A percentile compares a stretch with the other conserved stretches of the same genome.
These are phyloP conservation scores for Sporothrix schenckii DNA, from an alignment of 2,329 filamentous ascomycete genomes.

Conservation along the genomic window DNA sequence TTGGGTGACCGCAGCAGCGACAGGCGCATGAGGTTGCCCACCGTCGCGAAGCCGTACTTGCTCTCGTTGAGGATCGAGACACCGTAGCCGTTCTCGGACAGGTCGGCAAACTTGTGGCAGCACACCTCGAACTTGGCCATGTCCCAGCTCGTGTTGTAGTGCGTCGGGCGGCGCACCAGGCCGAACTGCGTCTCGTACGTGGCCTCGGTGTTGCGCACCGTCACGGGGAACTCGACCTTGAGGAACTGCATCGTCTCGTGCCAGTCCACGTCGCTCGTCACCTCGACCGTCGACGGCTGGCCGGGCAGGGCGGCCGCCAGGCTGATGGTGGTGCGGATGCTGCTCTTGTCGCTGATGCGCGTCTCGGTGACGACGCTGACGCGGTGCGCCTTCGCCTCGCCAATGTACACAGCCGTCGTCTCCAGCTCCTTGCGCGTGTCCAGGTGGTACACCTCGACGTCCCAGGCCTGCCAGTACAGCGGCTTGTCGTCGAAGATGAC, in stretches of 20 bases:
- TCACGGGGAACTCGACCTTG: constrained; percentile 97
- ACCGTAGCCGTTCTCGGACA: constrained; percentile 70
- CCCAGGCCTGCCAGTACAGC: constrained; percentile 96
- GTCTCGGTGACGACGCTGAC: constrained; percentile 84
- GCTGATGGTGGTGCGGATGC: constrained; percentile 82
- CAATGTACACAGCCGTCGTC: constrained; percentile 68
- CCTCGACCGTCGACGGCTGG: constrained; percentile 71
- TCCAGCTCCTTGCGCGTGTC: constrained; percentile 78
- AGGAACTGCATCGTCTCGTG: constrained; percentile 96
- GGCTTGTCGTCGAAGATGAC: constrained; percentile 98
- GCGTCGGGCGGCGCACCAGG: constrained; percentile 83
- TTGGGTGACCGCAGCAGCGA: constrained; percentile 67
- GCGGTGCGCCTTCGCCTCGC: constrained; percentile 71
- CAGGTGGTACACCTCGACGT: constrained; percentile 95
- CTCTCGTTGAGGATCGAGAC: constrained; percentile 70
- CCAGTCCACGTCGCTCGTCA: constrained; percentile 91
- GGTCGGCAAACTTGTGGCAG: constrained; percentile 73
- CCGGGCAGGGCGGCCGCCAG: constrained; percentile 70
- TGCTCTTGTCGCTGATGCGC: constrained; percentile 83
- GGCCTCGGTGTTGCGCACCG: constrained; percentile 86
- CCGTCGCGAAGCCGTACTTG: constrained; percentile 71
- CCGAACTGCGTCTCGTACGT: constrained; percentile 95
- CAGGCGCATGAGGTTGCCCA: constrained; percentile 68
- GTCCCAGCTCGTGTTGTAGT: constrained; percentile 93
- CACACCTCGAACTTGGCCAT: constrained; percentile 82